Conservation (phyloP, 2,329 filamentous ascomycete genomes). For the Fonsecaea nubica region DNA sequence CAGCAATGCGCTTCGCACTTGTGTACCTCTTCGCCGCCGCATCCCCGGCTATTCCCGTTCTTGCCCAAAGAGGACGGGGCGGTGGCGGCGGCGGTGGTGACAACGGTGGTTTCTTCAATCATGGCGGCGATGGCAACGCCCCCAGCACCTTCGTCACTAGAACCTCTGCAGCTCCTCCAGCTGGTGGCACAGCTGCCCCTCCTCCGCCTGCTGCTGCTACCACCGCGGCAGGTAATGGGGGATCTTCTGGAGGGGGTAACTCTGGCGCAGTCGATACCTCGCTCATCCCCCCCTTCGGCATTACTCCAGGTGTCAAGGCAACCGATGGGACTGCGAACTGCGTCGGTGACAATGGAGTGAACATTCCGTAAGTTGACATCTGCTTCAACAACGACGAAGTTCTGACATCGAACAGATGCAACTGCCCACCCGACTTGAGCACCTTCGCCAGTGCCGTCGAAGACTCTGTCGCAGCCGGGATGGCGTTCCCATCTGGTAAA, state of each 20-base stretch:
- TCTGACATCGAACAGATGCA: slow-evolving; percentile 31
- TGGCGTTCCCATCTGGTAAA: slow-evolving; percentile 28
- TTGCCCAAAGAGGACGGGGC: slow-evolving; percentile 25
- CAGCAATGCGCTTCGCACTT: slow-evolving; percentile 18
- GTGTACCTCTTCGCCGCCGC: slow-evolving; percentile 16
- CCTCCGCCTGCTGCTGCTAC: slow-evolving; percentile 14
- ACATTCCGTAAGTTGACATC: slow-evolving; percentile 30
- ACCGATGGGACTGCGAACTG: slow-evolving; percentile 37
- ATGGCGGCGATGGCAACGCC: slow-evolving; percentile 18
- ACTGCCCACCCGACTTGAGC: slow-evolving; percentile 33
- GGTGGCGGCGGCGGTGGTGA: slow-evolving; percentile 9
- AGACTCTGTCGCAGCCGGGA: slow-evolving; percentile 24
- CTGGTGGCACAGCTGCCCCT: slow-evolving; percentile 9
- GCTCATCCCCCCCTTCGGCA: slow-evolving; percentile 34
- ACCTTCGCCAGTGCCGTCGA: slow-evolving; percentile 27
- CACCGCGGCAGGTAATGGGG: not conserved
- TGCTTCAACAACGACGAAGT: not conserved
- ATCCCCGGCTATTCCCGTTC: slow-evolving; percentile 22
- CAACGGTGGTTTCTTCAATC: slow-evolving; percentile 10
- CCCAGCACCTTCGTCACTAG: slow-evolving; percentile 31
- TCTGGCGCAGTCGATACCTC: slow-evolving; percentile 23
- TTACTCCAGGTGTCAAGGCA: slow-evolving; percentile 30
- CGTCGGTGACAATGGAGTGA: slow-evolving; percentile 27
- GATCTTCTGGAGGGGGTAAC: slow-evolving; percentile 8
- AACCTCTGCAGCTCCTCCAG: slow-evolving; percentile 18